Evolutionary conservation across 306 rosid species (phyloP), one percentile per base, ranked within the genome.

Genomic region (Leucaena leucocephala): DNA sequence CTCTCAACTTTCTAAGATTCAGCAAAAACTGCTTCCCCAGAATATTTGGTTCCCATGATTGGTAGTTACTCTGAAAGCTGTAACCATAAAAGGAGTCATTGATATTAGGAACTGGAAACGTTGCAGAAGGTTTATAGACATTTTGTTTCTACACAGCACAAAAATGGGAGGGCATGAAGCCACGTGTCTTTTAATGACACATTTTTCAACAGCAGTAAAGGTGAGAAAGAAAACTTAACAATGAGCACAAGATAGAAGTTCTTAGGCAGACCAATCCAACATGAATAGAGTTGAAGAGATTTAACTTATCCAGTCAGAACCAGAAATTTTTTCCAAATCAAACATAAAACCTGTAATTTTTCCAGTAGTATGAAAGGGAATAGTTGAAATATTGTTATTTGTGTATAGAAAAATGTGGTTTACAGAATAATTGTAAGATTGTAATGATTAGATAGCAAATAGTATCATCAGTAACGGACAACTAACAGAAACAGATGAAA

Each of bases 11-110:
- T 80, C 79, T 81, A 2, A 95, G 90, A 78, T 89, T 91, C 62
- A 64, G 58, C 64, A 91, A 80, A 68, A 95, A 85, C 65, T 65
- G 93, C 80, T 83, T 87, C 50, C 98, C 98, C 76, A 83, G 84
- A 27, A 88, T 82, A 85, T 90, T 82, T 75, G 99, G 88, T 74
- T 90, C 93, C 99, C 99, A 95, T 35, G 92, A 88, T 22, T 87
- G 91, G 76, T 93, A 93, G 76, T 86, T 91, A 78, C 94, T 84
- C 74, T 87, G 89, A 81, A 95, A 95, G 90, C 99, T 95, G 94
- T 75, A 81, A 82, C 65, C 42, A 75, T 46, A 83, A 82, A 35
- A 73, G 39, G 44, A 79, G 65, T 74, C 74, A 62, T 43, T 48
- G 75, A 77, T 70, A 55, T 35, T 62, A 74, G 68, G 68, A 49